These are phyloP conservation scores for Erodium moschatum DNA, from an alignment of 441 rosid genomes.

Conservation along the genomic window DNA sequence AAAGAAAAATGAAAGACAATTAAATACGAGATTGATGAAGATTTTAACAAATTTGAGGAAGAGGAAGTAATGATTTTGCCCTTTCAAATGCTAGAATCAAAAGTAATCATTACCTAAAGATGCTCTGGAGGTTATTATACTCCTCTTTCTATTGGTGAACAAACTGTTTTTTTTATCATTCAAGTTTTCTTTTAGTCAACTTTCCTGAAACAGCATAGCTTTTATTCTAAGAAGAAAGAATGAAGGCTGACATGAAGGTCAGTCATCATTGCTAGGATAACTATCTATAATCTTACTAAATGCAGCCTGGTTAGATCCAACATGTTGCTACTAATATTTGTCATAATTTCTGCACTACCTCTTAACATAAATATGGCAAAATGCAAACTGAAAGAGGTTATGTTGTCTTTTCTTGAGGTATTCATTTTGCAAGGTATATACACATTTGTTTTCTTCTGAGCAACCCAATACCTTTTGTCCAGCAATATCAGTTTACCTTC, in stretches of 20 bases:
- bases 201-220: background rate
- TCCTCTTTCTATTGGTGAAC: background rate
- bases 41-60: too few relatives aligned
- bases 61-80: background rate
- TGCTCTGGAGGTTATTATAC: background rate
- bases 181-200: background rate
- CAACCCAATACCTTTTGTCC: background rate
- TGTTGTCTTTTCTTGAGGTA: too few relatives aligned
- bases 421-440: background rate
- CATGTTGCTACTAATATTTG: background rate
- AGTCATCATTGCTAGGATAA: background rate
- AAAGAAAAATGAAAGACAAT: too few relatives aligned
- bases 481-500: constrained; percentile 3
- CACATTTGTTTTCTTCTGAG: background rate
- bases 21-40: too few relatives aligned
- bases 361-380: background rate
- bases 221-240: background rate
- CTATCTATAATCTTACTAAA: background rate
- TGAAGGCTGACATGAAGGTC: background rate
- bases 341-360: constrained; percentile 3
- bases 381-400: background rate
- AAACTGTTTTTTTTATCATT: background rate
- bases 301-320: background rate
- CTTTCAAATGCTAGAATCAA: background rate
- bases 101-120: background rate